Conservation (phyloP, 164 flowering plant genomes). For the Aristolochia californica region DNA sequence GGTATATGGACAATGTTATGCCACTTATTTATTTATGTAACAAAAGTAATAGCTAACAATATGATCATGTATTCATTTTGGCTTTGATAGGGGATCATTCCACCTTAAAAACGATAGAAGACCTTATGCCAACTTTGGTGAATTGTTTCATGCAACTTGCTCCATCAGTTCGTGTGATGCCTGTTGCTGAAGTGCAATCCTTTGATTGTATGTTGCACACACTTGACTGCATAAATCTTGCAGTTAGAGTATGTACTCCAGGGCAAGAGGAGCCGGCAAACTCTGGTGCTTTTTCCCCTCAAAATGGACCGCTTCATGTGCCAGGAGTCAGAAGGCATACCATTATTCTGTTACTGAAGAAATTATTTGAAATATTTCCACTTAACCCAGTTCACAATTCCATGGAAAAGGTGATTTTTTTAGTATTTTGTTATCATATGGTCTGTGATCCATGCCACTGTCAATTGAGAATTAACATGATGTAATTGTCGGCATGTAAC, state of each 20-base stretch:
- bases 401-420: constrained; percentile 46
- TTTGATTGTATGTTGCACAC: constrained; percentile 56
- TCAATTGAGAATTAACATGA: no score
- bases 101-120: constrained; percentile 31
- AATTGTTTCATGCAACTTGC: constrained; percentile 58
- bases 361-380: constrained; percentile 57
- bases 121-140: constrained; percentile 56
- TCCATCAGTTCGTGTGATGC: constrained; percentile 23
- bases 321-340: constrained; percentile 21
- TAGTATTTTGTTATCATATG: no score
- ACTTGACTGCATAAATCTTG: constrained; percentile 59
- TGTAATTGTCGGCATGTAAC: no score
- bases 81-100: constrained; percentile 28
- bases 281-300: constrained; percentile 9
- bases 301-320: constrained; percentile 6
- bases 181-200: constrained; percentile 39
- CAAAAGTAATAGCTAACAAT: neutral
- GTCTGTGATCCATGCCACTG: no score
- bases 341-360: constrained; percentile 27
- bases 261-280: constrained; percentile 14
- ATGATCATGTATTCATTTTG: constrained; percentile 2
- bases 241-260: constrained; percentile 27
- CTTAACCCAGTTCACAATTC: constrained; percentile 27
- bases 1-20: constrained; percentile 28
- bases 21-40: neutral